Evolutionary conservation across 805 yeast species (phyloP), one percentile per base, ranked within the genome.

Genomic region (Candida boleticola): DNA sequence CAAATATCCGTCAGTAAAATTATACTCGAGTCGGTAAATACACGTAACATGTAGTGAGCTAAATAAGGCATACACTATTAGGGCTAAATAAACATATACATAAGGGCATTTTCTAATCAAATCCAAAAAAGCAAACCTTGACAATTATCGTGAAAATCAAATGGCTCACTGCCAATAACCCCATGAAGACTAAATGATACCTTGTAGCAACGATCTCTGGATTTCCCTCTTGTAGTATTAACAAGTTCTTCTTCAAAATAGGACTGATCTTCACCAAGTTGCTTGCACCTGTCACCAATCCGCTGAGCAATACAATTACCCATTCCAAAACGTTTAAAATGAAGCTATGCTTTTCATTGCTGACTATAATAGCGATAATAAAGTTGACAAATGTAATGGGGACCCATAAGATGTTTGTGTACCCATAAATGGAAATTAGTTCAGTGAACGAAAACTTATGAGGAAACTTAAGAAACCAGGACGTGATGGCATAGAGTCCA

Each of bases 391-490:
- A 57, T 0, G 90, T 83, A 18, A 88, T 82, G 1, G 96, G 95
- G n/a, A 85, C 66, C 97, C 97, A 90, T 44, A 82, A 75, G 4
- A 84, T 64, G 54, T 85, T 85, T 16, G 96, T 77, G 64, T 92
- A 90, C 2, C 97, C 96, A 63, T 85, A 90, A 26, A 89, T 74
- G 3, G 92, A 80, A 2, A 90, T 65, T 38, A 86, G 55, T 51
- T 79, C 82, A 3, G 82, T 71, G 47, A 84, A 64, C 6, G 82
- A 73, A 16, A 81, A 60, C 27, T 64, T 60, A 9, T 70, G 64
- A 6, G 67, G 61, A 36, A 85, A 69, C 50, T 83, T 80, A 54
- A 79, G 68, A 44, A 69, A 57, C 57, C 77, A 85, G 38, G 75
- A 67, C 9, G 83, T 64, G 3, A 69, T 44, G 3, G 79, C 49